Percentiles rank a stretch among this genome's conserved stretches.
Evolutionary conservation across 1,284 basidiomycete species (phyloP).

Genomic region (Boletus sp.): DNA sequence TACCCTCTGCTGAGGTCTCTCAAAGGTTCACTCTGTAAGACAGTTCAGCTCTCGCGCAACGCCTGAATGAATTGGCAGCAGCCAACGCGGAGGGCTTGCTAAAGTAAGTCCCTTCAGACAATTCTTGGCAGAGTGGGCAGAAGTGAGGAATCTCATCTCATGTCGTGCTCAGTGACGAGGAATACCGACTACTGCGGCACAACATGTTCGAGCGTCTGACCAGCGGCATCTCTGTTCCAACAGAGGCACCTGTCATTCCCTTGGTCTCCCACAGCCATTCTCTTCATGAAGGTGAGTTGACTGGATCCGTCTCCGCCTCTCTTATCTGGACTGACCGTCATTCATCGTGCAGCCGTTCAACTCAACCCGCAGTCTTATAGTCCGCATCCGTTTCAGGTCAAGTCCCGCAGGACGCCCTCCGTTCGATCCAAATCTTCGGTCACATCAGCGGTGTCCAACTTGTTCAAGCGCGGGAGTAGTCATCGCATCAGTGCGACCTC

Average conservation of each 20-base stretch:
- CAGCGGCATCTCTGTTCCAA: slow-evolving; percentile 50
- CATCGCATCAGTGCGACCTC: slow-evolving; percentile 44
- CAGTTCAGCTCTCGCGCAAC: slow-evolving; percentile 69
- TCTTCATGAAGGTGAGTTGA: slow-evolving; percentile 16
- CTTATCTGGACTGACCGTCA: slow-evolving; percentile 4
- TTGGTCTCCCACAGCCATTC: slow-evolving; percentile 27
- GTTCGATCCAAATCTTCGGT: slow-evolving; percentile 58
- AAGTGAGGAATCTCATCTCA: slow-evolving; percentile 9
- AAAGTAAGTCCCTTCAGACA: slow-evolving; percentile 46
- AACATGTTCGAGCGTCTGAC: slow-evolving; percentile 73
- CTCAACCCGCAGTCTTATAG: slow-evolving; percentile 36
- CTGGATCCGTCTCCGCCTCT: background rate
- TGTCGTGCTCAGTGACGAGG: slow-evolving; percentile 55
- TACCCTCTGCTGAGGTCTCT: slow-evolving; percentile 12
- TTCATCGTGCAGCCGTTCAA: slow-evolving; percentile 20
- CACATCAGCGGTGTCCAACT: slow-evolving; percentile 53
- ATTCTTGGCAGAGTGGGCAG: background rate
- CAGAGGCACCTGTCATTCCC: slow-evolving; percentile 59
- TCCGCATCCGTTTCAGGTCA: slow-evolving; percentile 49
- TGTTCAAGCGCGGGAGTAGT: slow-evolving; percentile 53
- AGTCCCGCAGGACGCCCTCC: slow-evolving; percentile 52
- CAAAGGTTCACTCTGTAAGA: slow-evolving; percentile 16
- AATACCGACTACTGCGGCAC: slow-evolving; percentile 71
- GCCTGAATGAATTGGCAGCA: slow-evolving; percentile 69
- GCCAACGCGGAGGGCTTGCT: slow-evolving; percentile 74